Base-by-base conservation (phyloP, 1,139 yeast genomes). In the Pichia sp. region DNA sequence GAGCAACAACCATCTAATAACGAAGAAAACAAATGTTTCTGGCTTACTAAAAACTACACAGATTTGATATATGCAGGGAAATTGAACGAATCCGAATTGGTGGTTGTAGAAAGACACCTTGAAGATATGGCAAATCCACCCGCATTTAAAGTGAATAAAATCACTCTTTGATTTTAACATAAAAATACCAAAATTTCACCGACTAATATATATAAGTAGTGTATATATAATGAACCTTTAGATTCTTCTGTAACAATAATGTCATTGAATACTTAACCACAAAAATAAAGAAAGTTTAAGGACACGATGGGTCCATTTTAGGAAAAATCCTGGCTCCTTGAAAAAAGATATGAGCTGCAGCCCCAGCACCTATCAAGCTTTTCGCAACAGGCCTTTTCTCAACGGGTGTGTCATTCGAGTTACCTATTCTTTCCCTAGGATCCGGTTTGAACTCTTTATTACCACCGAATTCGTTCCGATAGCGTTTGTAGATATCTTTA, bases 61-160 rank as follows among this genome's bases (percentile, higher is more conserved):
- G 90, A 95, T 19, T 74, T 92, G 47, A 73, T 92, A 59, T 77
- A 74, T 61, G 93, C 85, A 7, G 85, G 76, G 40, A 70, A 75
- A 43, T 73, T 90, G 54, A 71, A 75, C 2, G 75, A 75, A 11
- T 64, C 70, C 26, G 90, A 87, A 64, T 70, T 92, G 50, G 78
- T 86, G 5, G 80, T 92, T 42, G 80, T 90, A 49, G 97, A 92
- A 70, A 80, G 93, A 67, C 95, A 95, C 15, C 75, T 79, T 53
- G 79, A 79, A 66, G 78, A 81, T 45, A 73, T 84, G 61, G 80
- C 86, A 45, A 75, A 80, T 45, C 79, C 84, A 34, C 85, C 93
- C 49, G 95, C 96, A 53, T 90, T 88, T 74, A 82, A 85, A 70
- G 72, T 87, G 62, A 85, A 87, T 59, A 84, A 84, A 68, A 76